Base-by-base conservation (phyloP, 345 rosid genomes). In the Hypericum perforatum region DNA sequence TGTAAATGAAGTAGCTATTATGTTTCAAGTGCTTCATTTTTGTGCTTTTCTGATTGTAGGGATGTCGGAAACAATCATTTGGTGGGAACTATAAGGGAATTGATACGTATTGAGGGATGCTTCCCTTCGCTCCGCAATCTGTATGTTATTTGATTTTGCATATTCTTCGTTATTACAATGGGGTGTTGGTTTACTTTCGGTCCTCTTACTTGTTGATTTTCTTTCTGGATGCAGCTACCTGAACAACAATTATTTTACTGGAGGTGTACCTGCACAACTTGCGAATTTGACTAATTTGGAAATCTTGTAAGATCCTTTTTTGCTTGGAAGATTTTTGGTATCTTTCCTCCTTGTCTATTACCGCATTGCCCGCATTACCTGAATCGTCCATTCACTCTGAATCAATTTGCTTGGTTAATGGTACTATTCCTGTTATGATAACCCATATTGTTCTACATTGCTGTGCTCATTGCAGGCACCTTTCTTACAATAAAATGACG, bases 61-160 rank as follows among this genome's bases (percentile, higher is more conserved):
- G 96, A 91, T 85, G 83, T 78, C 57, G 95, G 98, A 22, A 87
- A 83, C 78, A 91, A 87, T 58, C 96, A 85, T 77, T 67, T 91
- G 76, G 95, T 91, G 42, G 96, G 98, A 64, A 91, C 96, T 6
- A 75, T 91, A 37, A 65, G 98, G 59, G 96, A 91, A 67, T 82
- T 91, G 61, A 91, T 89, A 52, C 86, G 95, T 46, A 65, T 81
- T 53, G 95, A 85, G 62, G 96, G 94, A 62, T 77, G 96, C 69
- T 91, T 91, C 65, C 88, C 89, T 50, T 63, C 82, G 53, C 78
- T 91, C 52, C 82, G 94, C 53, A 91, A 91, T 81, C 69, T 91
- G 98, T 91, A 79, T 75, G 84, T 51, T 58, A 39, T 9, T 12
- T 43, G 42, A 45, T 54, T 52, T 43, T 29, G 14, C n/a, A 44